Evolutionary conservation across 1,139 yeast genomes (phyloP).

Genomic region (Diutina sp.): DNA sequence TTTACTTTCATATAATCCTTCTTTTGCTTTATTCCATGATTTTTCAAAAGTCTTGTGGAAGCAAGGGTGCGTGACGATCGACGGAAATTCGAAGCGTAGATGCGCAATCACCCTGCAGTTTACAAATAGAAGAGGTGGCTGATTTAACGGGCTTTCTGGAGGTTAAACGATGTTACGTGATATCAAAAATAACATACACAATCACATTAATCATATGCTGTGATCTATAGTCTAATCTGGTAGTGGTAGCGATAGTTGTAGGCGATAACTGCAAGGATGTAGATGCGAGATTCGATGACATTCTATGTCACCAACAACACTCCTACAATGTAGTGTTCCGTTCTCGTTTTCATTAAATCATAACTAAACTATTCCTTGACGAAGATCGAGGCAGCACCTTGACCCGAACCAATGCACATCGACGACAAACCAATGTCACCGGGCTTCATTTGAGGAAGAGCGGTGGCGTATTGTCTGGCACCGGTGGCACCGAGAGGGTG

Average conservation of each 20-base stretch:
- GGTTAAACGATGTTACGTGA: no score
- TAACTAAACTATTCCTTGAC: slow-evolving; percentile 41
- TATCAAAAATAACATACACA: no score
- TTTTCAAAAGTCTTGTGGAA: not conserved
- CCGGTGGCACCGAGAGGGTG: slow-evolving; percentile 97
- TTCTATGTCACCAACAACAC: no score
- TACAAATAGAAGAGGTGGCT: no score
- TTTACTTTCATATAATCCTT: not conserved
- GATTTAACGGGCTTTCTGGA: not conserved
- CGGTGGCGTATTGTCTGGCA: slow-evolving; percentile 85
- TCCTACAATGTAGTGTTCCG: not conserved
- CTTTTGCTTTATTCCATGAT: not conserved
- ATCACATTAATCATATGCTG: no score
- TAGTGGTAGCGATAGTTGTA: no score
- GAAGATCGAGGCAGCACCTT: slow-evolving; percentile 92
- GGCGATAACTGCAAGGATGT: no score
- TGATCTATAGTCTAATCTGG: no score
- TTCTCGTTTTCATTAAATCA: not conserved
- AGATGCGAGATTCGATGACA: no score
- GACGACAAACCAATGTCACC: slow-evolving; percentile 86
- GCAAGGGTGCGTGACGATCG: no score
- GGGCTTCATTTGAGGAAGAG: slow-evolving; percentile 63
- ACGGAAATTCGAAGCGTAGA: not conserved
- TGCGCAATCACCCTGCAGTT: not conserved
- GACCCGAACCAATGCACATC: slow-evolving; percentile 97